Base-by-base conservation (phyloP, 2,329 filamentous ascomycete genomes). In the Berkeleyomyces rouxiae region DNA sequence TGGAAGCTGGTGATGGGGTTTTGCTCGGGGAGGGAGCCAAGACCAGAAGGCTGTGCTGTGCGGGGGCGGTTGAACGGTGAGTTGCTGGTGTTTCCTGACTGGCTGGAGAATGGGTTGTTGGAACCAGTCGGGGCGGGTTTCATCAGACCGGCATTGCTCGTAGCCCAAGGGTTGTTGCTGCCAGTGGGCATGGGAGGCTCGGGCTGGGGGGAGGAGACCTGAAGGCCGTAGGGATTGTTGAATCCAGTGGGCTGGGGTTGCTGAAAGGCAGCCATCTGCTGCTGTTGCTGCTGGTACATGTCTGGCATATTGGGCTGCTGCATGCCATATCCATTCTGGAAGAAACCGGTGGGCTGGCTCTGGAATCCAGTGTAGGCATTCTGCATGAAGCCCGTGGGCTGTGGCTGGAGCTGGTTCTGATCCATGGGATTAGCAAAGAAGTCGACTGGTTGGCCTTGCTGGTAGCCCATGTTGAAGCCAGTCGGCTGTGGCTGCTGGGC, bases 371-470 rank as follows among this genome's bases (percentile, higher is more conserved):
- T 82, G 66, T 82, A 84, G 37, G 78, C 76, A 66, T 80, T 80
- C 62, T 73, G 71, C 72, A 82, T 76, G 67, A 77, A 87, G n/a
- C 89, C 90, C 0, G 90, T 95, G 2, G 83, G 86, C 72, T 96
- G 90, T 53, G 82, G 80, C 72, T 91, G 85, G 67, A 86, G 80
- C 71, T 88, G 86, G 68, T 76, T 83, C 69, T 84, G 85, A 64
- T 92, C 88, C 69, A 97, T 86, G 10, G 91, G 90, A 73, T 99
- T 99, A 64, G 92, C 93, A 69, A 95, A 93, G 83, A 95, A 97
- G 74, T 99, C 93, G 16, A 99, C 93, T 10, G 90, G 89, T 63
- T 87, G 87, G 71, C 96, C 92, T 75, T 99, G 93, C 76, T 97
- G 91, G 70, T 99, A 99, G 57, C 92, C 92, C 75, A 96, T 91